phyloP scores from a whole-genome alignment of 352 stramenopile genomes.

The Hyaloperonospora brassicae region DNA sequence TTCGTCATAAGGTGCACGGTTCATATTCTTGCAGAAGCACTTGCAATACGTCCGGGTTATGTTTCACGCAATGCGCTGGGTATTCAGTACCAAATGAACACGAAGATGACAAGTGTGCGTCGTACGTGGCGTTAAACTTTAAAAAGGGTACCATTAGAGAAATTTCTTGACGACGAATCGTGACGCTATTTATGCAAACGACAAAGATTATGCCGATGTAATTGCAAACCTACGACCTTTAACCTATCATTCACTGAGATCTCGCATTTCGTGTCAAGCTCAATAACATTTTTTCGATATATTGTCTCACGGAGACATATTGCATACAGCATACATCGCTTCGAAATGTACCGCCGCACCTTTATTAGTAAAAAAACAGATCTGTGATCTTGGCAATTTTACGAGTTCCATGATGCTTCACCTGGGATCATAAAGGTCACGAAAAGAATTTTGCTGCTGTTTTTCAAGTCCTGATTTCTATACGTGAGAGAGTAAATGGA shows the following conservation, averaged over 20 bases:
- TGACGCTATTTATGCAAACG: background rate
- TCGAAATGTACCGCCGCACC: slow-evolving; percentile 5
- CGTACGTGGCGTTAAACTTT: too few relatives aligned
- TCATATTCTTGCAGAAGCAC: background rate
- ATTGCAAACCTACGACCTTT: too few relatives aligned
- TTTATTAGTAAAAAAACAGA: background rate
- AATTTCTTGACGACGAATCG: background rate
- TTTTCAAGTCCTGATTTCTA: background rate
- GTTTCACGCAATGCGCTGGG: background rate
- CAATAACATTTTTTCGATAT: background rate
- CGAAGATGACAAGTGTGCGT: too few relatives aligned
- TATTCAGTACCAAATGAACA: background rate
- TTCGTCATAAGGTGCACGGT: background rate
- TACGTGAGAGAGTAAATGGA: background rate
- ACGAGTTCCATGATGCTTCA: slow-evolving; percentile 14
- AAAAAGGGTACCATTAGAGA: too few relatives aligned
- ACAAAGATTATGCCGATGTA: background rate
- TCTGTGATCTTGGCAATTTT: slow-evolving; percentile 1
- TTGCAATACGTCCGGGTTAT: background rate
- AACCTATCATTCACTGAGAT: background rate
- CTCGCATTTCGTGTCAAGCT: background rate
- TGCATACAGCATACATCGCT: background rate
- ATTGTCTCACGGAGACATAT: background rate
- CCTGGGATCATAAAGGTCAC: slow-evolving; percentile 12
- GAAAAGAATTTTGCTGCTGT: slow-evolving; percentile 20